Percentiles rank a stretch among this genome's conserved stretches.
phyloP scores from a whole-genome alignment of 352 stramenopile genomes.

The Globisporangium recalcitrans region DNA sequence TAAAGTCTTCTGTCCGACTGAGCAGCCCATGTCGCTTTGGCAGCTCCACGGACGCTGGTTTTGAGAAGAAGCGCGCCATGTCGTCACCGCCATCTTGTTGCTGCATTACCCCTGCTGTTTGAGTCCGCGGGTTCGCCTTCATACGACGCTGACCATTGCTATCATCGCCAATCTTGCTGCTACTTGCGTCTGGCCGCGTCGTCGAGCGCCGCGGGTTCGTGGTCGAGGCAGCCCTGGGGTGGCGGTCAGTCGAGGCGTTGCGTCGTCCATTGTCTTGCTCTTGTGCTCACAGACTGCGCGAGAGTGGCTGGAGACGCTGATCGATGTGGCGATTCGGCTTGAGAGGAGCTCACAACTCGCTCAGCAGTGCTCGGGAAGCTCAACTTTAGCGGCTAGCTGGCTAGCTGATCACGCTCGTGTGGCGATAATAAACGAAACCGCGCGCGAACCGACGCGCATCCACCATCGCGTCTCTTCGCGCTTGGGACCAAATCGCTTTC shows the following conservation, averaged over 20 bases:
- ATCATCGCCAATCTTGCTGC: too few species aligned
- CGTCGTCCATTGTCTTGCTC: slow-evolving; percentile 8
- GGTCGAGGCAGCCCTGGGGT: slow-evolving; percentile 19
- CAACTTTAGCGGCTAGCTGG: not conserved
- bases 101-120: not conserved
- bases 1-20: slow-evolving; percentile 37
- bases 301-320: not conserved
- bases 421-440: not conserved
- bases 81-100: not conserved
- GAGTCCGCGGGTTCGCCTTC: not conserved
- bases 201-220: slow-evolving; percentile 28
- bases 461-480: not conserved
- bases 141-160: too few species aligned
- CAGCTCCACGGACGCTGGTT: not conserved
- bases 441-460: not conserved
- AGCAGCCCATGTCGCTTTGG: slow-evolving; percentile 40
- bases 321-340: not conserved
- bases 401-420: not conserved
- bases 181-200: slow-evolving; percentile 10
- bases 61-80: slow-evolving; percentile 2
- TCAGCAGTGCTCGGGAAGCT: not conserved
- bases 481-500: not conserved
- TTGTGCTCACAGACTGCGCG: not conserved
- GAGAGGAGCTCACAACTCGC: not conserved
- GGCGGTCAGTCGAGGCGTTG: not conserved